Conservation (phyloP, 2,329 filamentous ascomycete species). For the Metarhizium humberi region DNA sequence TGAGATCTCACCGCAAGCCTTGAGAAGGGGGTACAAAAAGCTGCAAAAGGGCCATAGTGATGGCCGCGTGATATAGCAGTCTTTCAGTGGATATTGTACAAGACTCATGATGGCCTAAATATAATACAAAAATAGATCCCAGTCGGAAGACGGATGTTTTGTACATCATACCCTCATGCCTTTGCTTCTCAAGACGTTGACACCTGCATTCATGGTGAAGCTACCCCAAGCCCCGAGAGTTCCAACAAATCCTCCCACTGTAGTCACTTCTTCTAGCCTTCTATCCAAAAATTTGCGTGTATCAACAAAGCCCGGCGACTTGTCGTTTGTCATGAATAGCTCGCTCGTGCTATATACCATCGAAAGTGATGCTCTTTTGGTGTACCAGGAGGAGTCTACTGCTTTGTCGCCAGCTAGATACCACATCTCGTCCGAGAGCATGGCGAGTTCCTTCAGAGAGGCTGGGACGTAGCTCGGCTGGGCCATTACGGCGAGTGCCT, state of each 20-base stretch:
- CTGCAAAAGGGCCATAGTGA: background rate
- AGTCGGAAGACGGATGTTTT: background rate
- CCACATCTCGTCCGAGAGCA: conserved; percentile 86
- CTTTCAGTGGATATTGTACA: background rate
- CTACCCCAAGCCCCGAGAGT: conserved; percentile 68
- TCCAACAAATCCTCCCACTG: conserved; percentile 51
- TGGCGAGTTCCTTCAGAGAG: conserved; percentile 69
- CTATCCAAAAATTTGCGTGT: conserved; percentile 74
- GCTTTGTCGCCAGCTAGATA: conserved; percentile 73
- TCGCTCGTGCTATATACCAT: conserved; percentile 64
- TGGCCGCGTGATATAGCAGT: background rate
- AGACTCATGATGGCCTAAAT: background rate
- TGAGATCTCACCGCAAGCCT: background rate
- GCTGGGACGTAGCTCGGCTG: conserved; percentile 68
- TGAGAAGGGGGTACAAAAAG: background rate
- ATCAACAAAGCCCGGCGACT: conserved; percentile 59
- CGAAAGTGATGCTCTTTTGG: conserved; percentile 47
- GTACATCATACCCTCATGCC: conserved; percentile 62
- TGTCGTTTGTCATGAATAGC: conserved; percentile 89
- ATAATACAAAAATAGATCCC: background rate
- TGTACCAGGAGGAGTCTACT: conserved; percentile 85
- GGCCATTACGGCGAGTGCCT: conserved; percentile 88
- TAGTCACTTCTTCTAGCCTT: conserved; percentile 60
- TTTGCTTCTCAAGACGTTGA: conserved; percentile 83
- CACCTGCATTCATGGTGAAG: conserved; percentile 65